Evolutionary conservation across 306 rosid species (phyloP).

Genomic region (Corylus avellana): DNA sequence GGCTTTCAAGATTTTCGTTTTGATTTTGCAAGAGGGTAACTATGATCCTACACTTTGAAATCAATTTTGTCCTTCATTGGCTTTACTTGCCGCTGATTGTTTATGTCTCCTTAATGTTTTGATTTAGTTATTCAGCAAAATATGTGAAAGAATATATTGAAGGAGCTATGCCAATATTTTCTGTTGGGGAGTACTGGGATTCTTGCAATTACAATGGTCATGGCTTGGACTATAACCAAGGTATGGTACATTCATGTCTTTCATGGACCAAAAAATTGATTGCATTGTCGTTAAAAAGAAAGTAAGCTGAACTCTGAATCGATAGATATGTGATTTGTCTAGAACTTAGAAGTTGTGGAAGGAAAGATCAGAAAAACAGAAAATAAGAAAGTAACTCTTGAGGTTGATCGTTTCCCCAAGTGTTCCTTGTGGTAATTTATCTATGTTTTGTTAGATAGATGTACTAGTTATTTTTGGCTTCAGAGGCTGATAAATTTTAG

Average conservation of each 20-base stretch:
- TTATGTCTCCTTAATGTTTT: conserved; percentile 19
- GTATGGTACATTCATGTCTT: conserved; percentile 30
- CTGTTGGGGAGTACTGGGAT: conserved; percentile 92
- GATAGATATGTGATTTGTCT: not conserved
- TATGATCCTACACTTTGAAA: conserved; percentile 4
- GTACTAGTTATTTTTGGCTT: not conserved
- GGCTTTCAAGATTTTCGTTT: conserved; percentile 95
- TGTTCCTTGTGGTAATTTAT: not conserved
- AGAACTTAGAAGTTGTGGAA: not conserved
- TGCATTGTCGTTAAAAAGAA: not conserved
- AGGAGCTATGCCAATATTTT: conserved; percentile 79
- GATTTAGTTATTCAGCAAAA: conserved; percentile 69
- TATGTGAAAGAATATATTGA: conserved; percentile 82
- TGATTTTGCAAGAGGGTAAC: conserved; percentile 89
- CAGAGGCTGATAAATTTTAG: not conserved
- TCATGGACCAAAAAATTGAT: conserved; percentile 1
- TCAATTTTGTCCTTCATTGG: conserved; percentile 2
- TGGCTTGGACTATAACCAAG: conserved; percentile 86
- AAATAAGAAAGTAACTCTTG: not conserved
- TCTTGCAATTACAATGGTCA: conserved; percentile 73
- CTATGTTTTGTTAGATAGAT: not conserved
- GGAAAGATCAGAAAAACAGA: not conserved
- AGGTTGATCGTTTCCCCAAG: not conserved
- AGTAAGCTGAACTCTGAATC: not conserved
- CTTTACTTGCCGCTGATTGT: conserved; percentile 4